These are phyloP conservation scores for Trifolium pratense DNA, from an alignment of 306 rosid genomes.

Conservation along the genomic window DNA sequence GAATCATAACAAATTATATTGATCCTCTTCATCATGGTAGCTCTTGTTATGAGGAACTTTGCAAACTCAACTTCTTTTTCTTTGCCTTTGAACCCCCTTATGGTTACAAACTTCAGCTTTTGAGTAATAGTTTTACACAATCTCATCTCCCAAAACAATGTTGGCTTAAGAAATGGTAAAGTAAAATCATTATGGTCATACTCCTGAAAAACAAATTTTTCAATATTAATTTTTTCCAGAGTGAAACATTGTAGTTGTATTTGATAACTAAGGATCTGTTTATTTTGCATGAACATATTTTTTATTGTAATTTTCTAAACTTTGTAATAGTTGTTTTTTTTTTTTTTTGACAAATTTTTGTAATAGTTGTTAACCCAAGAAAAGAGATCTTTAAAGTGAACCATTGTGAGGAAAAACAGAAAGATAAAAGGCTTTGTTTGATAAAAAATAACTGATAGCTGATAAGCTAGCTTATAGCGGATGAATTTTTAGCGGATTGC, in stretches of 20 bases:
- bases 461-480: too few species aligned
- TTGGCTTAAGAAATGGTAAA: not conserved
- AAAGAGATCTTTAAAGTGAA: too few species aligned
- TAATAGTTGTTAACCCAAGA: too few species aligned
- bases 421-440: too few species aligned
- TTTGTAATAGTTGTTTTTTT: too few species aligned
- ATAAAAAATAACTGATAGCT: too few species aligned
- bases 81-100: conserved; percentile 15
- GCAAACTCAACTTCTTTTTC: conserved; percentile 34
- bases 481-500: too few species aligned
- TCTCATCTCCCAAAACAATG: conserved; percentile 2
- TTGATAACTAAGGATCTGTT: too few species aligned
- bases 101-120: conserved; percentile 28
- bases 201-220: conserved; percentile 2
- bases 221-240: not conserved
- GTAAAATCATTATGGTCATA: not conserved
- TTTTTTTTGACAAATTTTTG: too few species aligned
- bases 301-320: too few species aligned
- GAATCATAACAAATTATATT: not conserved
- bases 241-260: not conserved
- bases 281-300: too few species aligned
- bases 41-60: conserved; percentile 18
- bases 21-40: conserved; percentile 18
- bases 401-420: too few species aligned
- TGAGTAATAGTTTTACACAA: not conserved